These are phyloP conservation scores for Plasmodium adleri DNA, from an alignment of 169 alveolate species.

Conservation along the genomic window DNA sequence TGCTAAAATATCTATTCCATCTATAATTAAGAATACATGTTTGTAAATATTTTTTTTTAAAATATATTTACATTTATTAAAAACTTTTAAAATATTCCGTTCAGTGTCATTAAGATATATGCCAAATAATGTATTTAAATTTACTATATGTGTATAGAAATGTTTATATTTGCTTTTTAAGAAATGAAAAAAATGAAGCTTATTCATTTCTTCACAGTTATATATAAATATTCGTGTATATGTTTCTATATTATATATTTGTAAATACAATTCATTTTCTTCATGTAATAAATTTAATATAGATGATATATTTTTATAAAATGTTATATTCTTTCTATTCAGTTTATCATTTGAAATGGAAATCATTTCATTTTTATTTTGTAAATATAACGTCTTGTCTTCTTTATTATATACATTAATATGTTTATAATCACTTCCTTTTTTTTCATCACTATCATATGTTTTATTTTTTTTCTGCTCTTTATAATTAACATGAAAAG, in stretches of 20 bases:
- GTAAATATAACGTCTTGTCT: background rate
- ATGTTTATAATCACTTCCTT: background rate
- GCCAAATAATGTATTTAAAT: constrained; percentile 67
- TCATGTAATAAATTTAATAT: constrained; percentile 28
- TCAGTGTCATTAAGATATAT: constrained; percentile 68
- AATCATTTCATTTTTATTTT: background rate
- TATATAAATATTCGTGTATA: constrained; percentile 59
- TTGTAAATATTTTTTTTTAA: background rate
- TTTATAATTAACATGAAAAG: background rate
- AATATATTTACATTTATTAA: constrained; percentile 25
- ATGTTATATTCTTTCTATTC: background rate
- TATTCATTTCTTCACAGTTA: constrained; percentile 58
- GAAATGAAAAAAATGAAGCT: constrained; percentile 14
- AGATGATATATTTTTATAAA: constrained; percentile 13
- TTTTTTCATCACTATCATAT: background rate
- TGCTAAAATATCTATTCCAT: constrained; percentile 69
- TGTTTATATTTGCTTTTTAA: constrained; percentile 4
- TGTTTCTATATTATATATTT: constrained; percentile 44
- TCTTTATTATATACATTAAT: background rate
- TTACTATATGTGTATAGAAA: constrained; percentile 29
- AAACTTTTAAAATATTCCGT: constrained; percentile 40
- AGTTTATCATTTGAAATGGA: background rate
- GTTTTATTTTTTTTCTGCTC: background rate
- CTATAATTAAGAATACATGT: constrained; percentile 33
- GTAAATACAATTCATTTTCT: constrained; percentile 22